Percentiles rank a stretch among this genome's conserved stretches.
phyloP scores from a whole-genome alignment of 768 basidiomycete species.

The Flagelloscypha sp. region DNA sequence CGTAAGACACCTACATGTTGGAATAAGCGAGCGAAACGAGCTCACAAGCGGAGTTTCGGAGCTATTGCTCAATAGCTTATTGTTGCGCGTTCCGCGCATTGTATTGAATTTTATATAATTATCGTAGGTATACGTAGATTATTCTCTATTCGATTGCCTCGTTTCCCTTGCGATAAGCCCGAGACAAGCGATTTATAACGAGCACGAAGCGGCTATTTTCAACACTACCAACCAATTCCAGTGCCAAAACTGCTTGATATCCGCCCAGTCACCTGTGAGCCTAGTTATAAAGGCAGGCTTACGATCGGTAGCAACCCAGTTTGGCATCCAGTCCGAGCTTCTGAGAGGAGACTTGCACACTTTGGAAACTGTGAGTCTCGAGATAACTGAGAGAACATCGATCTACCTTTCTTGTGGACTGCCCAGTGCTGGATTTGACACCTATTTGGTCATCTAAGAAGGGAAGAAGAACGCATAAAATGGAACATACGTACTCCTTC shows the following conservation, averaged over 20 bases:
- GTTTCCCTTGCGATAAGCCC: conserved; percentile 26
- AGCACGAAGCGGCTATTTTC: conserved; percentile 11
- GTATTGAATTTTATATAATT: conserved; percentile 19
- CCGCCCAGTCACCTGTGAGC: background rate
- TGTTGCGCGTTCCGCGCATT: conserved; percentile 9
- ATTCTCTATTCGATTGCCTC: too few relatives aligned
- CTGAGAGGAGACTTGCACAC: conserved; percentile 19
- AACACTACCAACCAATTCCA: conserved; percentile 9
- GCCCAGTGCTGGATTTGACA: too few relatives aligned
- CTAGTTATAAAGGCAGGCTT: conserved; percentile 12
- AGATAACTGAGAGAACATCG: too few relatives aligned
- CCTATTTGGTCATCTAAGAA: too few relatives aligned
- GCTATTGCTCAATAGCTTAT: conserved; percentile 17
- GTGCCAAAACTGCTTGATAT: background rate
- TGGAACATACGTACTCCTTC: too few relatives aligned
- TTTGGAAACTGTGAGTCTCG: too few relatives aligned
- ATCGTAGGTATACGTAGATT: conserved; percentile 23
- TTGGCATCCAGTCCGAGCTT: conserved; percentile 16
- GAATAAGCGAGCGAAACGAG: conserved; percentile 19
- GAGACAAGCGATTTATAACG: background rate
- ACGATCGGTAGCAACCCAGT: conserved; percentile 15
- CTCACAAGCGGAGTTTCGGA: too few relatives aligned
- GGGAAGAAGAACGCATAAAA: too few relatives aligned
- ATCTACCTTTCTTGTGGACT: too few relatives aligned
- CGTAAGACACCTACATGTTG: conserved; percentile 12